These are phyloP conservation scores for Penicillium sp. DNA, from an alignment of 2,329 filamentous ascomycete species.

Conservation along the genomic window DNA sequence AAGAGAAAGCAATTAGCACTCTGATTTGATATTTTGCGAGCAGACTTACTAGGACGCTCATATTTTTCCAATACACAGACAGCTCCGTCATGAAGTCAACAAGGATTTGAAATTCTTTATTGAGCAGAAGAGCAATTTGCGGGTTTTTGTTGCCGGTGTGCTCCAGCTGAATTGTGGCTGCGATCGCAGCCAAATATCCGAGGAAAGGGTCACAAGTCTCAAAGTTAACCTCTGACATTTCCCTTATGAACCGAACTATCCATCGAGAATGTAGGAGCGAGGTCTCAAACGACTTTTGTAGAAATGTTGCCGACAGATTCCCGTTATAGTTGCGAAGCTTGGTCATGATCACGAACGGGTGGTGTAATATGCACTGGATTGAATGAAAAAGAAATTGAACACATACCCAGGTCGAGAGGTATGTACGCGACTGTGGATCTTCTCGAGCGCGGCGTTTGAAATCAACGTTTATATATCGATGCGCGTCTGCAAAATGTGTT, in stretches of 20 bases:
- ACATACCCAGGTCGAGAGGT: conserved; percentile 27
- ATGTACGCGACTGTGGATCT: conserved; percentile 20
- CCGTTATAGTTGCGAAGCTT: conserved; percentile 25
- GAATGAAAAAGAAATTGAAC: conserved; percentile 30
- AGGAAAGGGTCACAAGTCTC: conserved; percentile 27
- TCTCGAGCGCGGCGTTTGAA: conserved; percentile 24
- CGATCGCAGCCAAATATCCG: conserved; percentile 28
- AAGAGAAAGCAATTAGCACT: not conserved
- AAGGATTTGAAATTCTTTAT: conserved; percentile 23
- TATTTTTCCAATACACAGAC: conserved; percentile 22
- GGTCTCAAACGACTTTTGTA: conserved; percentile 30
- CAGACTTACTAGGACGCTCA: conserved; percentile 21
- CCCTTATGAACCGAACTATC: conserved; percentile 25
- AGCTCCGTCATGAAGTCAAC: conserved; percentile 22
- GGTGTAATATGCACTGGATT: conserved; percentile 25
- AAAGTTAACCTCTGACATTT: conserved; percentile 25
- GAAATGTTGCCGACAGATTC: conserved; percentile 25
- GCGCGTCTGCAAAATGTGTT: conserved; percentile 26
- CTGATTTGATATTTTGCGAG: not conserved
- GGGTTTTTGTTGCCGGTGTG: conserved; percentile 27
- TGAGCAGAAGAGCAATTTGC: conserved; percentile 23
- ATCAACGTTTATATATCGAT: conserved; percentile 29
- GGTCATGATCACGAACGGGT: conserved; percentile 29
- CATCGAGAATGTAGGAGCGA: conserved; percentile 29
- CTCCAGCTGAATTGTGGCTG: conserved; percentile 30